Evolutionary conservation across 768 basidiomycete species (phyloP).

Genomic region (Mycena floridula): DNA sequence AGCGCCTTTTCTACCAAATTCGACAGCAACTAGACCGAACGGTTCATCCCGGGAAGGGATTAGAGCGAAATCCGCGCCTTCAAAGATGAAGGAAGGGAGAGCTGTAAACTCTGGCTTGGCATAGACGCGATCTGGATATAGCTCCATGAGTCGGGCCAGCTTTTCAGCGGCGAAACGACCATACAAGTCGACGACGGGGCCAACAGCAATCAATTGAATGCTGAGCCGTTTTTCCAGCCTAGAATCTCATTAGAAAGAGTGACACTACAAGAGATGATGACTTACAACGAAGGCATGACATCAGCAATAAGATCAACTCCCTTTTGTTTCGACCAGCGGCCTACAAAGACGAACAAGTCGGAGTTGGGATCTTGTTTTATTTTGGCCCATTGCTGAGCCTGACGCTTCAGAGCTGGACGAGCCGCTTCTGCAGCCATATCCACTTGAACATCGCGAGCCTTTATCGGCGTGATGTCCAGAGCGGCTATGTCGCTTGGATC

Average conservation of each 20-base stretch:
- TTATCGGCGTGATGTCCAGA: constrained; percentile 71
- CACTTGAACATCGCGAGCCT: constrained; percentile 66
- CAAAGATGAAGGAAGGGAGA: constrained; percentile 88
- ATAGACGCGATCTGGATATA: constrained; percentile 89
- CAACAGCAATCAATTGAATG: constrained; percentile 85
- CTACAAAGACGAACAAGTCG: constrained; percentile 93
- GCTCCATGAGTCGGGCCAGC: constrained; percentile 86
- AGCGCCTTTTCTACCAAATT: constrained; percentile 95
- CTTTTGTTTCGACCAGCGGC: constrained; percentile 98
- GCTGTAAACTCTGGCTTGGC: constrained; percentile 98
- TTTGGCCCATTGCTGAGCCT: constrained; percentile 93
- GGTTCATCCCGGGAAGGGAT: constrained; percentile 97
- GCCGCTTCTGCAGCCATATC: constrained; percentile 83
- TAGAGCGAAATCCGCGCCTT: constrained; percentile 91
- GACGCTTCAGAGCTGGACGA: constrained; percentile 85
- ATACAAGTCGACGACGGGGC: constrained; percentile 93
- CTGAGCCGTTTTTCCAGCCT: constrained; percentile 82
- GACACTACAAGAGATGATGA: constrained; percentile 14
- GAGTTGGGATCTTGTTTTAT: constrained; percentile 87
- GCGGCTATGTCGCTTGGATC: constrained; percentile 94
- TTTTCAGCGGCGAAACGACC: constrained; percentile 96
- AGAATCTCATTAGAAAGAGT: constrained; percentile 5
- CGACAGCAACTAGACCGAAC: constrained; percentile 92
- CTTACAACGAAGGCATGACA: constrained; percentile 84
- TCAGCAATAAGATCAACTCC: constrained; percentile 97